Evolutionary conservation across 2,329 filamentous ascomycete species (phyloP).

Genomic region (Orbilia blumenaviensis): DNA sequence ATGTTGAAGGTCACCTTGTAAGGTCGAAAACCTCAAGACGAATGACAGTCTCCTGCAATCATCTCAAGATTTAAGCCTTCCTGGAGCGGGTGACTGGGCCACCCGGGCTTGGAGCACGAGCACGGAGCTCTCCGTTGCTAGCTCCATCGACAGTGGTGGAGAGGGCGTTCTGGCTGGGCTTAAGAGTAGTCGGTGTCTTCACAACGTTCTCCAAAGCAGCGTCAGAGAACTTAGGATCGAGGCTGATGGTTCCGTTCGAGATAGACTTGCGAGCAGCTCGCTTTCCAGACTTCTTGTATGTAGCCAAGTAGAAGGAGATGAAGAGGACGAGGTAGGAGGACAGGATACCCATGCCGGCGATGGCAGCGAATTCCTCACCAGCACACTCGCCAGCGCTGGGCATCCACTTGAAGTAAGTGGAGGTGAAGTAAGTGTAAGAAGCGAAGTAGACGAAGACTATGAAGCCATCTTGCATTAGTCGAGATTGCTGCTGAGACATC

Average conservation of each 20-base stretch:
- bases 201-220: conserved; percentile 66
- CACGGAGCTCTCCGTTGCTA: conserved; percentile 60
- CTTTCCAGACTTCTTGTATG: conserved; percentile 85
- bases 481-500: neutral
- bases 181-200: conserved; percentile 37
- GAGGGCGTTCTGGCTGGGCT: conserved; percentile 63
- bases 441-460: conserved; percentile 97
- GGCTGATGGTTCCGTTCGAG: conserved; percentile 72
- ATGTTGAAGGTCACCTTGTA: neutral
- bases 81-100: conserved; percentile 73
- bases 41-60: neutral
- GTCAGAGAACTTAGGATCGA: conserved; percentile 82
- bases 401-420: conserved; percentile 84
- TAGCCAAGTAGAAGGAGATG: conserved; percentile 98
- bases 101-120: conserved; percentile 62
- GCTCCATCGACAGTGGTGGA: conserved; percentile 63
- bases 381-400: conserved; percentile 87
- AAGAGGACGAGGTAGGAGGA: conserved; percentile 96
- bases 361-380: conserved; percentile 95
- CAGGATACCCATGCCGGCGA: conserved; percentile 89
- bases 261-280: conserved; percentile 82
- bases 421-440: conserved; percentile 98
- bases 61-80: conserved; percentile 68
- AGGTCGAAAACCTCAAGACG: neutral
- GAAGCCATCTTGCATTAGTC: conserved; percentile 25